Base-by-base conservation (phyloP, 768 basidiomycete genomes). In the Auriculariales sp. region DNA sequence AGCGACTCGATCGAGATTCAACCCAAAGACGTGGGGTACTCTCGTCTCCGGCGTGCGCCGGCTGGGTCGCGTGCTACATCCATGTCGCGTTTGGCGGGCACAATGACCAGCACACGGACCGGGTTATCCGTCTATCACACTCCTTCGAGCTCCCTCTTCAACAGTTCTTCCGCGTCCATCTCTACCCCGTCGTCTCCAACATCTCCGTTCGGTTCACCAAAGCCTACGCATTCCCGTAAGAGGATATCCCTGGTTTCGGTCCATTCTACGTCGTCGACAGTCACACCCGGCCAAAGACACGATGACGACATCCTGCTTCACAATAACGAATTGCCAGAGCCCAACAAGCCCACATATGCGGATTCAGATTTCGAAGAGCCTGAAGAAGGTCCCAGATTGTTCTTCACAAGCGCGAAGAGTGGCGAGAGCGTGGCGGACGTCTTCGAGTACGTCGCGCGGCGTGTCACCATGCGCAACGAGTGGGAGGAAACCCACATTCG, bases 331-430 rank as follows among this genome's bases (percentile, higher is more conserved):
- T n/a, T n/a, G n/a, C n/a, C n/a, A n/a, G n/a, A n/a, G n/a, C n/a
- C n/a, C n/a, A 44, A 47, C 51, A 48, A 30, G 49, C 53, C 52
- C 54, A 52, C 51, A 48, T 51, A 31, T 58, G 27, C 39, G 22
- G 22, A n/a, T n/a, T 25, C 22, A 25, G 22, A 44, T 25, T 10
- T 11, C 39, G 44, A 34, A 24, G 46, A 39, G 24, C 29, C 68
- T 0, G 78, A 76, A 28, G 67, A 62, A 1, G 74, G 80, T 3
- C 79, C 83, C 0, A 75, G 69, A 60, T 64, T 87, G 10, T 84
- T 87, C 62, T 81, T 83, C 58, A 76, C 83, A 4, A 83, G 80
- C 1, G 85, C 87, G 2, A 85, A 85, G 63, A 85, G 82, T 3
- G 87, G 87, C 0, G 71, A 75, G 30, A 79, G 82, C 6, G 83